Evolutionary conservation across 176 grass and related monocot genomes (phyloP).

Genomic region (Oryza australiensis): DNA sequence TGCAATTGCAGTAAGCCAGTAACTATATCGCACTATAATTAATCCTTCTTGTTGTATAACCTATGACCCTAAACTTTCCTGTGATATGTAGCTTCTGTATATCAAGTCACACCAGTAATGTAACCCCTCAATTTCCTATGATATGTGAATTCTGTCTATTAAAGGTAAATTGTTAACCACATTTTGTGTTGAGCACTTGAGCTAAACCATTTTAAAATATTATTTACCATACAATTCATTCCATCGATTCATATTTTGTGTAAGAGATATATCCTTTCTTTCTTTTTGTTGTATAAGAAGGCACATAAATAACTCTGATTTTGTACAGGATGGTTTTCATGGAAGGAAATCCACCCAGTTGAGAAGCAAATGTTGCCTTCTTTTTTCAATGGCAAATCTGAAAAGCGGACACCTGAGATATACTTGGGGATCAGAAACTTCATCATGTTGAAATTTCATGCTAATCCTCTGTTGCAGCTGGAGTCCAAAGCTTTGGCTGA

Average conservation of each 20-base stretch:
- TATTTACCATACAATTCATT: conserved; percentile 23
- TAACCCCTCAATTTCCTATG: conserved; percentile 2
- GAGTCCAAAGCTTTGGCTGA: conserved; percentile 84
- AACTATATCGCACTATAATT: conserved; percentile 2
- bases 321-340: conserved; percentile 96
- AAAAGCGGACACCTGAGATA: conserved; percentile 74
- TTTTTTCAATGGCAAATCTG: conserved; percentile 90
- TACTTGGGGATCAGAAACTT: conserved; percentile 90
- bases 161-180: background rate
- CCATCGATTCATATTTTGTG: conserved; percentile 21
- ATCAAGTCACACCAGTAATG: conserved; percentile 23
- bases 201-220: conserved; percentile 1
- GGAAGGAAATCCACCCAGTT: conserved; percentile 75
- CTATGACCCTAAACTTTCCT: conserved; percentile 1
- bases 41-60: background rate
- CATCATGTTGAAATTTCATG: conserved; percentile 90
- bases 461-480: conserved; percentile 71
- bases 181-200: background rate
- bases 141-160: background rate
- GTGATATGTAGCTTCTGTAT: conserved; percentile 21
- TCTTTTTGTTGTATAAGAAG: conserved; percentile 20
- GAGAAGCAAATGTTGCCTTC: conserved; percentile 90
- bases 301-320: conserved; percentile 34
- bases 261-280: background rate
- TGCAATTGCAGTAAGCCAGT: conserved; percentile 19